Evolutionary conservation across 352 stramenopile genomes (phyloP).

Genomic region (Phytopythium litorale): DNA sequence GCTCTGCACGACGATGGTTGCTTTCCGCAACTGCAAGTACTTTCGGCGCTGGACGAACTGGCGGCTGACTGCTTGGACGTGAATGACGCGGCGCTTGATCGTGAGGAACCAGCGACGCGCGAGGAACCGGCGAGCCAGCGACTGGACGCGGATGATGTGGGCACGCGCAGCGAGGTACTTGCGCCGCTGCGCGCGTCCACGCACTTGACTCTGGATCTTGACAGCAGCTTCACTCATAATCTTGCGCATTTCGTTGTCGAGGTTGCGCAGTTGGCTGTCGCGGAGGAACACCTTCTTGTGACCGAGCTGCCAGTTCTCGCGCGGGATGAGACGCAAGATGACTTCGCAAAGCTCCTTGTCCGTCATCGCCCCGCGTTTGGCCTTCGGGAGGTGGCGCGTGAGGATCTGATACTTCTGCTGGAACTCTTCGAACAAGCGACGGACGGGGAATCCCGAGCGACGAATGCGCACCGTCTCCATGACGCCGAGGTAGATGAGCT

Average conservation of each 20-base stretch:
- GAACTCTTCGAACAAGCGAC: slow-evolving; percentile 84
- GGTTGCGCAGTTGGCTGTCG: slow-evolving; percentile 73
- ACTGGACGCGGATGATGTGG: slow-evolving; percentile 66
- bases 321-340: slow-evolving; percentile 73
- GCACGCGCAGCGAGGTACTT: slow-evolving; percentile 56
- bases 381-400: slow-evolving; percentile 60
- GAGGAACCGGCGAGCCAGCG: slow-evolving; percentile 63
- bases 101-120: slow-evolving; percentile 46
- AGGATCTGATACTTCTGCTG: slow-evolving; percentile 87
- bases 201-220: slow-evolving; percentile 73
- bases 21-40: slow-evolving; percentile 60
- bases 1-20: slow-evolving; percentile 70
- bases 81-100: slow-evolving; percentile 57
- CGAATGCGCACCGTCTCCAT: slow-evolving; percentile 91
- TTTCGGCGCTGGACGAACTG: slow-evolving; percentile 75
- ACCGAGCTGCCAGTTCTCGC: slow-evolving; percentile 86
- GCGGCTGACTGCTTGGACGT: slow-evolving; percentile 61
- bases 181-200: slow-evolving; percentile 59
- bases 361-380: slow-evolving; percentile 45
- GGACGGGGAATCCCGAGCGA: slow-evolving; percentile 83
- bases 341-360: slow-evolving; percentile 83
- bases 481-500: slow-evolving; percentile 87
- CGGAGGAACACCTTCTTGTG: slow-evolving; percentile 89
- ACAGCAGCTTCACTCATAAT: slow-evolving; percentile 78
- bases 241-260: slow-evolving; percentile 85